Conservation (phyloP, 805 yeast genomes). For the Schwanniomyces sp. region DNA sequence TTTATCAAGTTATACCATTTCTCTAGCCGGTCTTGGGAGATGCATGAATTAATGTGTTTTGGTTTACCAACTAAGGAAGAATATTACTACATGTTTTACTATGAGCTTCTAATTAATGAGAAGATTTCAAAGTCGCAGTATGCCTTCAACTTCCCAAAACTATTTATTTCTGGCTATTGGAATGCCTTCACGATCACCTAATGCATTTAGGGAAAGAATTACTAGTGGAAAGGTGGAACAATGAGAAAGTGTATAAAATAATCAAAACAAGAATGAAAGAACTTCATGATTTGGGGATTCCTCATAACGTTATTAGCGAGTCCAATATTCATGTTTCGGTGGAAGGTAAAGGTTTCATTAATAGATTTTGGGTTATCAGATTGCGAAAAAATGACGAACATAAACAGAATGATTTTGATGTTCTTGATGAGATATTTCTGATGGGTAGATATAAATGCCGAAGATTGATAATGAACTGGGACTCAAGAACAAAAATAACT, state of each 20-base stretch:
- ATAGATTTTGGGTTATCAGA: conserved; percentile 5
- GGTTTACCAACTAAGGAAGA: no score
- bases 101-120: conserved; percentile 2
- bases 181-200: conserved; percentile 3
- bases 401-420: no score
- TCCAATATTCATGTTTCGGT: no score
- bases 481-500: no score
- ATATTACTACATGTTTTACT: no score
- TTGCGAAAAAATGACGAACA: conserved; percentile 1
- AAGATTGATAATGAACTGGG: no score
- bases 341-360: conserved; percentile 4
- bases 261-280: conserved; percentile 5
- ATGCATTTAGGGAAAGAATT: conserved; percentile 4
- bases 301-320: conserved; percentile 3
- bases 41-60: no score
- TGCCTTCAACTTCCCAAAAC: conserved; percentile 4
- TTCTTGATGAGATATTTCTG: no score
- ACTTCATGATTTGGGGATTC: conserved; percentile 2
- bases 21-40: no score
- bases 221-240: conserved; percentile 1
- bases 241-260: not conserved
- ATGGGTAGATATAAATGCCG: not conserved
- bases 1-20: conserved; percentile 3
- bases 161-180: conserved; percentile 4
- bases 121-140: conserved; percentile 3